Conservation (phyloP, 169 alveolate species). For the Ichthyophthirius multifiliis region DNA sequence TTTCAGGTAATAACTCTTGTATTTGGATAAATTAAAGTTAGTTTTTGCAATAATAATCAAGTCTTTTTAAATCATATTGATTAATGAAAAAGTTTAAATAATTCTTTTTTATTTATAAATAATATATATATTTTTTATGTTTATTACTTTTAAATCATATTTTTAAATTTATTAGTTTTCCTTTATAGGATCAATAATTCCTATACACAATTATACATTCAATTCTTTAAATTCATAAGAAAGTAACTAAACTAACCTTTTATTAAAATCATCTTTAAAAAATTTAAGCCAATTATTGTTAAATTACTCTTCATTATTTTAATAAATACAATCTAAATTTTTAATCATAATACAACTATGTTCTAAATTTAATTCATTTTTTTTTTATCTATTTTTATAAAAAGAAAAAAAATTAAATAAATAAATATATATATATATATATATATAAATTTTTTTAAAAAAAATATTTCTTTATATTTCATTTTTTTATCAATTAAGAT, state of each 20-base stretch:
- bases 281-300: conserved; percentile 36
- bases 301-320: conserved; percentile 43
- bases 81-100: conserved; percentile 52
- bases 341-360: conserved; percentile 92
- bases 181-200: conserved; percentile 38
- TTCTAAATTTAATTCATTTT: conserved; percentile 98
- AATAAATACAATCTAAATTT: too few relatives aligned
- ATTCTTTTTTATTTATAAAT: conserved; percentile 16
- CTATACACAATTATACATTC: conserved; percentile 38
- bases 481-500: too few relatives aligned
- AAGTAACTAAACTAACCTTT: conserved; percentile 54
- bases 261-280: conserved; percentile 58
- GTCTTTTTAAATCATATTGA: conserved; percentile 73
- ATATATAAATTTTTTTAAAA: too few relatives aligned
- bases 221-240: conserved; percentile 48
- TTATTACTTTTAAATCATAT: too few relatives aligned
- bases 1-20: conserved; percentile 76
- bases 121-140: too few relatives aligned
- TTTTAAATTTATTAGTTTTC: too few relatives aligned
- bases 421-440: too few relatives aligned
- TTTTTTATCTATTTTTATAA: too few relatives aligned
- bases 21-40: conserved; percentile 77
- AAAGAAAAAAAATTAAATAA: too few relatives aligned
- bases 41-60: conserved; percentile 80
- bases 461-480: too few relatives aligned